Conservation (phyloP, 1,139 yeast genomes). For the Ogataea hybrid region DNA sequence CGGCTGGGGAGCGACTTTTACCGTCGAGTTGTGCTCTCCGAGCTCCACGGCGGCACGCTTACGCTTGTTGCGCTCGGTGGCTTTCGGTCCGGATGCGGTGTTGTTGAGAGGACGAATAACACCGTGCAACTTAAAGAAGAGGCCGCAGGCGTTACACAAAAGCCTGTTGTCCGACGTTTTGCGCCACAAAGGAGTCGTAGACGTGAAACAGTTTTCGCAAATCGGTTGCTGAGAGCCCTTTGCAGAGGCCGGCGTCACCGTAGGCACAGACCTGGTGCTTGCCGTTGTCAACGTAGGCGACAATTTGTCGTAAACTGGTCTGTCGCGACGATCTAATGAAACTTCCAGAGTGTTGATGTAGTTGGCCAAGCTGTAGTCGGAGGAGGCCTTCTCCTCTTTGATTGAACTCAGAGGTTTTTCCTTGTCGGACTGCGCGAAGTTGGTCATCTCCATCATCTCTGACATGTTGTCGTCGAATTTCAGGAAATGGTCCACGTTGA, state of each 20-base stretch:
- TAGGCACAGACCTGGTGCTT: conserved; percentile 13
- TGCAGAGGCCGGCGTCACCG: conserved; percentile 6
- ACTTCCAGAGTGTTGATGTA: conserved; percentile 32
- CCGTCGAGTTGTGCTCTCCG: conserved; percentile 12
- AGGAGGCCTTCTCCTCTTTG: conserved; percentile 4
- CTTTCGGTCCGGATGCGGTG: conserved; percentile 6
- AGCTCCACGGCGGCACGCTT: conserved; percentile 5
- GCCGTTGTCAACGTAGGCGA: conserved; percentile 12
- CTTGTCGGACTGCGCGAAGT: conserved; percentile 16
- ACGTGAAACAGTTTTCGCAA: conserved; percentile 55
- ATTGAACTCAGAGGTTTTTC: background rate
- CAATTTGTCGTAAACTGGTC: conserved; percentile 4
- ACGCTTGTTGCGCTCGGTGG: conserved; percentile 8
- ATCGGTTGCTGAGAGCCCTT: conserved; percentile 26
- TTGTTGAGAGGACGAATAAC: conserved; percentile 49
- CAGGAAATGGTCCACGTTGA: conserved; percentile 30
- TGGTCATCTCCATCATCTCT: conserved; percentile 28
- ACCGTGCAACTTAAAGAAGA: conserved; percentile 56
- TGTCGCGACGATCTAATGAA: conserved; percentile 26
- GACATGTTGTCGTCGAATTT: conserved; percentile 27
- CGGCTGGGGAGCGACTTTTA: conserved; percentile 13
- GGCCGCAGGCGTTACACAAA: conserved; percentile 60
- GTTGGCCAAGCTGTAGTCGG: conserved; percentile 26
- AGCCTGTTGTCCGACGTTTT: conserved; percentile 52
- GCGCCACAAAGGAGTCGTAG: conserved; percentile 60